Conservation (phyloP, 345 rosid species). For the Conringia planisiliqua region DNA sequence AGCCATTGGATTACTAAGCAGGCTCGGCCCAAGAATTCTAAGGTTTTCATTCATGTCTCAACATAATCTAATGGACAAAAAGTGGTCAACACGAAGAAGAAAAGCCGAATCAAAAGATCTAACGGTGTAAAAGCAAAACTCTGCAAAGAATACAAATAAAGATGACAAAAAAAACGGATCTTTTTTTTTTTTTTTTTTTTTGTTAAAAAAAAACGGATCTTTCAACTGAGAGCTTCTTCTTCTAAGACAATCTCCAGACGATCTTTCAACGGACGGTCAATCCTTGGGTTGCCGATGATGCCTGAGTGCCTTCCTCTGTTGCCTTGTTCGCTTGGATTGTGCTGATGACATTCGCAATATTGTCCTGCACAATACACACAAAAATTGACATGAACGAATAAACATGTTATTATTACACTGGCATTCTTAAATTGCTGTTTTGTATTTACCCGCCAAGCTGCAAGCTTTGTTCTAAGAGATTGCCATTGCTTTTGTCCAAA, state of each 20-base stretch:
- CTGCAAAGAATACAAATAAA: background rate
- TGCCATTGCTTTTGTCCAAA: conserved; percentile 78
- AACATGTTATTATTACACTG: background rate
- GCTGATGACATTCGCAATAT: conserved; percentile 54
- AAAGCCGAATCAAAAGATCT: conserved; percentile 1
- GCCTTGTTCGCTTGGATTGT: conserved; percentile 75
- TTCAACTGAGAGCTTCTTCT: background rate
- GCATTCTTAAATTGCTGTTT: background rate
- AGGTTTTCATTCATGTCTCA: background rate
- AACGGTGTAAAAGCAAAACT: background rate
- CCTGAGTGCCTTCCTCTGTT: conserved; percentile 62
- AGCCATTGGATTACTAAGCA: too few relatives aligned
- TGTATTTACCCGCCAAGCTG: conserved; percentile 62
- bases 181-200: too few relatives aligned
- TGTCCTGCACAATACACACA: conserved; percentile 41
- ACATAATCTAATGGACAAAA: background rate
- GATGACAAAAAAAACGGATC: conserved; percentile 4
- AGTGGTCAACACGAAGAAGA: background rate
- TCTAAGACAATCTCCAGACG: background rate
- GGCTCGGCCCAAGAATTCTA: background rate
- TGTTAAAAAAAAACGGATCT: too few relatives aligned
- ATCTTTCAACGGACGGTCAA: conserved; percentile 43
- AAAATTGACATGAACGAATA: background rate
- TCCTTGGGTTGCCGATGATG: conserved; percentile 40
- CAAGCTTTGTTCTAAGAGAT: conserved; percentile 60